phyloP scores from a whole-genome alignment of 139 green algal genomes.

The Chlorella sorokiniana region DNA sequence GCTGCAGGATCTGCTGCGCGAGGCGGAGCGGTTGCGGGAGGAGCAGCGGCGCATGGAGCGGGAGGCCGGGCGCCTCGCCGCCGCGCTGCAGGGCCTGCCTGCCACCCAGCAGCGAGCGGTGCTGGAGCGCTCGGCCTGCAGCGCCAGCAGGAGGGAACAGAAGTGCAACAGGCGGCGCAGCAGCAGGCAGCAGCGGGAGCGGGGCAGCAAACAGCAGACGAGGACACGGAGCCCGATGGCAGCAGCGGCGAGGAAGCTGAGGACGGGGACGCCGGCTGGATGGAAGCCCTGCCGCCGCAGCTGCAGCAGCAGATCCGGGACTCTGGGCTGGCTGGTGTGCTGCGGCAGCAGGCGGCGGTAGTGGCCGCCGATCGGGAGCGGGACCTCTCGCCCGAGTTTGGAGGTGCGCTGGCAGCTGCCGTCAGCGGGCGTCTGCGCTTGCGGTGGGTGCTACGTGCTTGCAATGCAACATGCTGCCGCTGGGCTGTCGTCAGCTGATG shows the following conservation, averaged over 20 bases:
- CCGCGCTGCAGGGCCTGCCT: constrained; percentile 11
- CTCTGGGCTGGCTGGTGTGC: not conserved
- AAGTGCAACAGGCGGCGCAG: not conserved
- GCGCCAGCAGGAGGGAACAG: not conserved
- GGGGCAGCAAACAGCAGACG: not conserved
- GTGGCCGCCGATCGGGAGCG: not conserved
- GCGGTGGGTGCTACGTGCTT: not conserved
- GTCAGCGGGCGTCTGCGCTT: not conserved
- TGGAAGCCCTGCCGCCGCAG: not conserved
- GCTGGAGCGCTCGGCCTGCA: not conserved
- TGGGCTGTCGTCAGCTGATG: not conserved
- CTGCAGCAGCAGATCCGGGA: not conserved
- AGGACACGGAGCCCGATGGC: not conserved
- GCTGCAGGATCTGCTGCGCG: not conserved
- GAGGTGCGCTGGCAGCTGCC: not conserved
- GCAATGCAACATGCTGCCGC: not conserved
- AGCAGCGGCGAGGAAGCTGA: not conserved
- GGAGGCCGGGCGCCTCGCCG: not conserved
- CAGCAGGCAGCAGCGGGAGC: not conserved
- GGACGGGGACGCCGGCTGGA: not conserved
- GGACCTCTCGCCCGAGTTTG: not conserved
- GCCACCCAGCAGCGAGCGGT: not conserved
- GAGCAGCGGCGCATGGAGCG: not conserved
- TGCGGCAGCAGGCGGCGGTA: not conserved
- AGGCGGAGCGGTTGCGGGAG: not conserved